Evolutionary conservation across 2,329 filamentous ascomycete species (phyloP).

Genomic region (Neobulgaria alba): DNA sequence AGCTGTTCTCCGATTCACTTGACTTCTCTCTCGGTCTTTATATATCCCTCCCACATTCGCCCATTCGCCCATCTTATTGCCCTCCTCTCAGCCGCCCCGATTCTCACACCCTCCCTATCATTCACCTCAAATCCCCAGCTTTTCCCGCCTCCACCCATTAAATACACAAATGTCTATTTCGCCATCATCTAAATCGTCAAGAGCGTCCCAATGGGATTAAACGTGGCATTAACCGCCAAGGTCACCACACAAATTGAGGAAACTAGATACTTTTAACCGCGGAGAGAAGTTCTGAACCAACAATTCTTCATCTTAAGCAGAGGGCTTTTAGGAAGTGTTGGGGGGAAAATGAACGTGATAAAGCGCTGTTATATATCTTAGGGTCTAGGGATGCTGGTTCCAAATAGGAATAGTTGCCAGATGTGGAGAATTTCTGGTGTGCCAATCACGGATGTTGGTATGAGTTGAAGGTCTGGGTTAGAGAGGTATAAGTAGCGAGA

Average conservation of each 20-base stretch:
- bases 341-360: background rate
- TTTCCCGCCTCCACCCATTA: too few relatives aligned
- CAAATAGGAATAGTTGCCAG: slow-evolving; percentile 3
- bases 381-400: slow-evolving; percentile 7
- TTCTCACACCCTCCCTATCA: too few relatives aligned
- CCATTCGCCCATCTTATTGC: too few relatives aligned
- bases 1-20: too few relatives aligned
- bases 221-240: too few relatives aligned
- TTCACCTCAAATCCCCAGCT: too few relatives aligned
- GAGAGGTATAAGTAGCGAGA: background rate
- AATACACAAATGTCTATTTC: background rate
- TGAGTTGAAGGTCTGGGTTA: slow-evolving; percentile 10
- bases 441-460: slow-evolving; percentile 6
- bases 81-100: too few relatives aligned
- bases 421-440: slow-evolving; percentile 12
- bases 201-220: too few relatives aligned
- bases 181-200: background rate
- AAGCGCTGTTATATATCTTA: slow-evolving; percentile 5
- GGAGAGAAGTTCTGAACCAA: slow-evolving; percentile 1
- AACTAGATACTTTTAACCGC: background rate
- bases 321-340: slow-evolving; percentile 2
- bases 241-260: too few relatives aligned
- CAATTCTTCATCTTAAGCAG: slow-evolving; percentile 1
- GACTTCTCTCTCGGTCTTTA: too few relatives aligned
- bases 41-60: too few relatives aligned